A percentile compares a stretch with the other conserved stretches of the same genome.
Evolutionary conservation across 208 protist species (phyloP).

Genomic region (Wallacemonas collosoma): DNA sequence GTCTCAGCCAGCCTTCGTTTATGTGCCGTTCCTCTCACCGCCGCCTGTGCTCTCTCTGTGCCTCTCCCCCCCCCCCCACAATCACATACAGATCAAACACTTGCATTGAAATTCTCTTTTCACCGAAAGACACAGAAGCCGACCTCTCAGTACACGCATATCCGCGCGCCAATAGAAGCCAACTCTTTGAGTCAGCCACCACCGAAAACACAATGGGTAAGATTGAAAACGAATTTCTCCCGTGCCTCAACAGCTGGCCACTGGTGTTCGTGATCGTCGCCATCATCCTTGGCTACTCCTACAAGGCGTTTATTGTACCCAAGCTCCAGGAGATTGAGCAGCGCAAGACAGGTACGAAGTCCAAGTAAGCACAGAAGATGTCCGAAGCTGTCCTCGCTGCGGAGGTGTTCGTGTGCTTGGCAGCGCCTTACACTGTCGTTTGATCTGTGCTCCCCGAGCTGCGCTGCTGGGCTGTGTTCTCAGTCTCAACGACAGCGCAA

Average conservation of each 20-base stretch:
- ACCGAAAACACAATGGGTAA: conserved; percentile 18
- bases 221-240: conserved; percentile 51
- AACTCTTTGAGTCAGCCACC: neutral
- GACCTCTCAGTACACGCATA: no score
- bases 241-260: conserved; percentile 52
- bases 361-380: neutral
- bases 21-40: no score
- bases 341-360: conserved; percentile 10
- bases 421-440: neutral
- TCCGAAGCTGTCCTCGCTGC: neutral
- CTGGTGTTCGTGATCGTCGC: conserved; percentile 38
- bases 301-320: conserved; percentile 32
- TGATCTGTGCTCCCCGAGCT: neutral
- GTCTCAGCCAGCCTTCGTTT: no score
- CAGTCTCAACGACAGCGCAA: no score
- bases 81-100: no score
- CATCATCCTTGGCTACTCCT: conserved; percentile 23
- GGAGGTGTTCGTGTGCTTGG: no score
- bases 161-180: no score
- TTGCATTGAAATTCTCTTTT: no score
- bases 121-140: no score
- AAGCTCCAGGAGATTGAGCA: conserved; percentile 28
- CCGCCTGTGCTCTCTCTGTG: no score
- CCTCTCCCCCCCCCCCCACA: no score
- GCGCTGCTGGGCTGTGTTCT: no score